Evolutionary conservation across 306 rosid species (phyloP).

Genomic region (Quercus suber): DNA sequence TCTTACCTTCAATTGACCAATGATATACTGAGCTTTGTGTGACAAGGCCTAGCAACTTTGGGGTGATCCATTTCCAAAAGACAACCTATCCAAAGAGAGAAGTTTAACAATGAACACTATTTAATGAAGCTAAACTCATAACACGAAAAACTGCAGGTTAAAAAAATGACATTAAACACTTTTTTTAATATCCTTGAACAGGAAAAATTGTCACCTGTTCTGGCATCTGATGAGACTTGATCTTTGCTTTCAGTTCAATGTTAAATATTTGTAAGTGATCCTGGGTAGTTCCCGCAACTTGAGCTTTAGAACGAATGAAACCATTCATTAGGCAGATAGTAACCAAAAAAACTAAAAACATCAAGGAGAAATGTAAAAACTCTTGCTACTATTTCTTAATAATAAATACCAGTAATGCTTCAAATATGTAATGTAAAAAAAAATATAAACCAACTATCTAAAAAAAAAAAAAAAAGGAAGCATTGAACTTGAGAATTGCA

Average conservation of each 20-base stretch:
- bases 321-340: background rate
- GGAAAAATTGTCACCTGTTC: slow-evolving; percentile 54
- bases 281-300: slow-evolving; percentile 73
- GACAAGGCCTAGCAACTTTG: slow-evolving; percentile 57
- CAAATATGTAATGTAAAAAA: no score
- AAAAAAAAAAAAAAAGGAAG: no score
- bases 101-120: slow-evolving; percentile 6
- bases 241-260: slow-evolving; percentile 65
- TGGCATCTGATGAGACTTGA: slow-evolving; percentile 77
- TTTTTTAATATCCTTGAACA: background rate
- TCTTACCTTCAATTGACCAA: slow-evolving; percentile 73
- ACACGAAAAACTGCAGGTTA: background rate
- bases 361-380: no score
- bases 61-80: slow-evolving; percentile 82
- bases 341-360: background rate
- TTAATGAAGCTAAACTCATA: slow-evolving; percentile 5
- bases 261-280: slow-evolving; percentile 84
- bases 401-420: no score
- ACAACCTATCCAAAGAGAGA: slow-evolving; percentile 46
- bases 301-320: slow-evolving; percentile 45
- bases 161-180: background rate
- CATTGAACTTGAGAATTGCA: slow-evolving; percentile 3
- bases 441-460: no score
- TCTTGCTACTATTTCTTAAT: no score
- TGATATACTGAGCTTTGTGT: slow-evolving; percentile 72